Evolutionary conservation across 1,284 basidiomycete species (phyloP).

Genomic region (Agroathelia rolfsii): DNA sequence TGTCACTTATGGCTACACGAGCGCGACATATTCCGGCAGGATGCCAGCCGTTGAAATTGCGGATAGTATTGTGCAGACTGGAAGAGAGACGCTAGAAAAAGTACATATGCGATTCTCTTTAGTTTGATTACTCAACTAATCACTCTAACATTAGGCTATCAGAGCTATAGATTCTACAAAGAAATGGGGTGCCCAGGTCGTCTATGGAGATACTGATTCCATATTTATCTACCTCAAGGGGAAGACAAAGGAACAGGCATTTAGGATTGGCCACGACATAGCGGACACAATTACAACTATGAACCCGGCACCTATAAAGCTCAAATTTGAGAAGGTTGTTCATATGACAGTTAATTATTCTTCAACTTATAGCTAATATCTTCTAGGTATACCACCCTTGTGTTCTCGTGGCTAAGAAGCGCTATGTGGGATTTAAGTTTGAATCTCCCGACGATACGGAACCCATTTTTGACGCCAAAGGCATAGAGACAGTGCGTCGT

Average conservation of each 20-base stretch:
- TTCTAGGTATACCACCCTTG: constrained; percentile 85
- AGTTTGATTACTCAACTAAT: constrained; percentile 1
- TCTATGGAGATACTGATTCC: constrained; percentile 98
- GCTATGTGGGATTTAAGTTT: constrained; percentile 94
- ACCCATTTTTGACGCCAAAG: constrained; percentile 91
- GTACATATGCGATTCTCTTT: constrained; percentile 25
- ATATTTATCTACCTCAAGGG: constrained; percentile 87
- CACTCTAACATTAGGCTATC: constrained; percentile 54
- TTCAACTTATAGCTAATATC: neutral
- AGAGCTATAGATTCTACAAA: constrained; percentile 65
- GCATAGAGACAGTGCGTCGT: constrained; percentile 91
- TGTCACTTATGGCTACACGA: constrained; percentile 93
- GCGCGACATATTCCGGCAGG: constrained; percentile 86
- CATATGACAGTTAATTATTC: neutral
- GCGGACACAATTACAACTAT: constrained; percentile 77
- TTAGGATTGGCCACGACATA: constrained; percentile 87
- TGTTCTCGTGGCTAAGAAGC: constrained; percentile 91
- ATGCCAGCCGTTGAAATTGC: constrained; percentile 99
- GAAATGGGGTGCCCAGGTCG: constrained; percentile 86
- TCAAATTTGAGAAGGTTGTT: constrained; percentile 92
- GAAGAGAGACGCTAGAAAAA: constrained; percentile 92
- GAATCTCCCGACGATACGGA: constrained; percentile 74
- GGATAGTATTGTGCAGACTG: constrained; percentile 94
- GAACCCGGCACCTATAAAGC: constrained; percentile 87
- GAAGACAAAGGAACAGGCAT: constrained; percentile 88